Evolutionary conservation across 2,329 filamentous ascomycete species (phyloP), one percentile per base, ranked within the genome.

Genomic region (Colletotrichum musae): DNA sequence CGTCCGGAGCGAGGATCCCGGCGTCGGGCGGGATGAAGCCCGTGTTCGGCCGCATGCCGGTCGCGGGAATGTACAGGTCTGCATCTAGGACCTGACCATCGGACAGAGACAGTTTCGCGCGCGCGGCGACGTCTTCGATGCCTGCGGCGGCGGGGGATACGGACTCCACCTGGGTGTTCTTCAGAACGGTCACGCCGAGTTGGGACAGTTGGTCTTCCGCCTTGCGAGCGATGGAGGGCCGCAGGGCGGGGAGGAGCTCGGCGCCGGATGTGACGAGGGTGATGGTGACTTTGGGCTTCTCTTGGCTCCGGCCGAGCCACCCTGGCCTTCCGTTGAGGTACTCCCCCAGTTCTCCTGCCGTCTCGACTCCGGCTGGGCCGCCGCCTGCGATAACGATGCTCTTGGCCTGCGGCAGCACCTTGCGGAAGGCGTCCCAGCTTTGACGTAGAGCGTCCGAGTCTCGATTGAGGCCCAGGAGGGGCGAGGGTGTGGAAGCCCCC

Each of bases 261-360:
- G 76, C 41, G 0, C 71, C 75, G 2, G 78, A 75, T 1, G 81
- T 85, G 24, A 87, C 75, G 2, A 87, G 68, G 0, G 82, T 87
- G 43, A 87, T 86, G 0, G 72, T 41, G 1, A 84, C 81, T 16
- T 80, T 82, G 2, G 82, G 80, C 13, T 74, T 74, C 3, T 65
- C 65, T 2, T 74, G 65, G 21, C 73, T 77, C 2, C 76, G 77
- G 50, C 58, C 74, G 68, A 85, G 80, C 75, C 75, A 80, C 5
- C 83, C 79, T 0, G 81, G 74, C 2, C 77, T 77, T 1, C 85
- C 83, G 66, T 88, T 88, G 16, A 88, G 78, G 71, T 82, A 79
- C 70, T 87, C 84, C 32, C 84, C 87, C 0, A 87, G 76, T 68
- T 87, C 84, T 16, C 85, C 85, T 0, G 85, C 83, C 3, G 85